Percentiles rank a stretch among this genome's conserved stretches.
Evolutionary conservation across 805 yeast genomes (phyloP).

Genomic region (Wickerhamomyces hampshirensis): DNA sequence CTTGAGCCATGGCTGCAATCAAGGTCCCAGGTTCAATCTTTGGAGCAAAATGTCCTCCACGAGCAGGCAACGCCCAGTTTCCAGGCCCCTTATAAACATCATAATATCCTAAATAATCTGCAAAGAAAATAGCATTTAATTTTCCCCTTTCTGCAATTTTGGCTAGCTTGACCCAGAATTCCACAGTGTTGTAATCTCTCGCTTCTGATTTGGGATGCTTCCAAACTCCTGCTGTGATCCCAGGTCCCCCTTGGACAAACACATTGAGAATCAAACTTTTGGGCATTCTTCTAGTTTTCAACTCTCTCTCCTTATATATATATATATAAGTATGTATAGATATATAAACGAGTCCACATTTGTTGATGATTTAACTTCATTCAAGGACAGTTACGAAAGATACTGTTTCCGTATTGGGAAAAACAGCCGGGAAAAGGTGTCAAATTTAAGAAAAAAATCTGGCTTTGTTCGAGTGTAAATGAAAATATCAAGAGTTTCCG

Average conservation of each 20-base stretch:
- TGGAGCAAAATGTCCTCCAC: conserved; percentile 26
- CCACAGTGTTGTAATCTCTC: conserved; percentile 14
- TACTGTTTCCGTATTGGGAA: no score
- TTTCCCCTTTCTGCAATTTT: conserved; percentile 33
- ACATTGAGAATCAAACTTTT: conserved; percentile 33
- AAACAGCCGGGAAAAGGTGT: no score
- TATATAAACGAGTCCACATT: no score
- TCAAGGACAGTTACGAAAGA: no score
- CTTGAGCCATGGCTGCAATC: conserved; percentile 34
- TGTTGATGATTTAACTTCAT: no score
- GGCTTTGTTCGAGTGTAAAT: no score
- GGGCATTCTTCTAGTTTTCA: background rate
- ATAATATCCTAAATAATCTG: conserved; percentile 37
- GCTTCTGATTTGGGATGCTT: conserved; percentile 17
- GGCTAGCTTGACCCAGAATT: conserved; percentile 35
- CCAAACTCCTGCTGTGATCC: conserved; percentile 31
- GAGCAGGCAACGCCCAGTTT: conserved; percentile 30
- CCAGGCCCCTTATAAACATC: conserved; percentile 37
- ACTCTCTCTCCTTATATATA: no score
- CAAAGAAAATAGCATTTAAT: conserved; percentile 34
- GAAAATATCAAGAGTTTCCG: no score
- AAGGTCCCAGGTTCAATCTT: conserved; percentile 30
- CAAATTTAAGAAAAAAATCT: no score
- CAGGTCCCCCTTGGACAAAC: conserved; percentile 30
- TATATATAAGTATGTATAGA: no score